Conservation (phyloP, 805 yeast genomes). For the Candida schatavii region DNA sequence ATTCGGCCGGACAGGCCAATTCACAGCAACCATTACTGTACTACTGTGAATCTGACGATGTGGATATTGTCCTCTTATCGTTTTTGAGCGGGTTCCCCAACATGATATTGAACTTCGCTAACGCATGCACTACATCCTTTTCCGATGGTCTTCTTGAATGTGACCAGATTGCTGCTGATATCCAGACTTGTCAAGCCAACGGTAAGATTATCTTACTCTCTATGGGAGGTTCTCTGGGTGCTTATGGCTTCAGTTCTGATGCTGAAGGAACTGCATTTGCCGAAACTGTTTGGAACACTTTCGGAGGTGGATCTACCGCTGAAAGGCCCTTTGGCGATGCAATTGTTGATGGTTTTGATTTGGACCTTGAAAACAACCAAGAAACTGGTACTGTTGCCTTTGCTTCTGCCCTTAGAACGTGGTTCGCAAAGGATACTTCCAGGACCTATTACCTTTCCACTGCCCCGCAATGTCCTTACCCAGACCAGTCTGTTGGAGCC, state of each 20-base stretch:
- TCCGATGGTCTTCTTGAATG: slow-evolving; percentile 44
- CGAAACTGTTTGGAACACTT: slow-evolving; percentile 35
- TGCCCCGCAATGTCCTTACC: slow-evolving; percentile 40
- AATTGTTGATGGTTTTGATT: slow-evolving; percentile 80
- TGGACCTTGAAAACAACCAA: slow-evolving; percentile 63
- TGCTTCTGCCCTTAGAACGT: slow-evolving; percentile 30
- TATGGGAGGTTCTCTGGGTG: slow-evolving; percentile 50
- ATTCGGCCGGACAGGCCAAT: slow-evolving; percentile 41
- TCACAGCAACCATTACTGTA: slow-evolving; percentile 35
- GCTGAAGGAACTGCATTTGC: slow-evolving; percentile 56
- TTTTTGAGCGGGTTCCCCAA: slow-evolving; percentile 63
- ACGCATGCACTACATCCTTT: slow-evolving; percentile 38
- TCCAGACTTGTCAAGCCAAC: slow-evolving; percentile 67
- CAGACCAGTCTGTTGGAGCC: slow-evolving; percentile 37
- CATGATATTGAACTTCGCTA: slow-evolving; percentile 45
- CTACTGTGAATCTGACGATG: slow-evolving; percentile 67
- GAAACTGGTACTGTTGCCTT: slow-evolving; percentile 65
- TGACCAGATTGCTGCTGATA: slow-evolving; percentile 52
- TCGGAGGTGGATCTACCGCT: slow-evolving; percentile 32
- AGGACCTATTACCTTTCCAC: slow-evolving; percentile 31
- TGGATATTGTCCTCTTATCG: slow-evolving; percentile 70
- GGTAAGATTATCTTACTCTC: slow-evolving; percentile 81
- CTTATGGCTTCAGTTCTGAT: slow-evolving; percentile 40
- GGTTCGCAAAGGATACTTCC: slow-evolving; percentile 23
- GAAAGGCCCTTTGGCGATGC: slow-evolving; percentile 66